A percentile compares a stretch with the other conserved stretches of the same genome.
Evolutionary conservation across 148 eudicot species (phyloP).

Genomic region (Cornus controversa): DNA sequence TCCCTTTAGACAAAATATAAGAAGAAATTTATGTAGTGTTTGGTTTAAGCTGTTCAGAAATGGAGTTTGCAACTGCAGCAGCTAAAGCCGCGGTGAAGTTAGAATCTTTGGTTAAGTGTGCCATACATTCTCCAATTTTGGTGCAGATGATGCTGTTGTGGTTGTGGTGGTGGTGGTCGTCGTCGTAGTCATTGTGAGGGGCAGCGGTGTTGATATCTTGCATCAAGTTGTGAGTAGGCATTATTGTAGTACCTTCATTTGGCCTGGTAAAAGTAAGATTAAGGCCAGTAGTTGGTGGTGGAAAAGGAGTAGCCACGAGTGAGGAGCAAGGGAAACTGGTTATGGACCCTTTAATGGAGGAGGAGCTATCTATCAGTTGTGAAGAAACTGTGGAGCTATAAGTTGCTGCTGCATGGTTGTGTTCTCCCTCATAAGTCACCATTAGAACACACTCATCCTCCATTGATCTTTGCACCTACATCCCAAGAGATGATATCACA

Average conservation of each 20-base stretch:
- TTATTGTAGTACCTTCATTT: too few relatives aligned
- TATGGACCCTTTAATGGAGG: neutral
- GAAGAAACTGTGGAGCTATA: neutral
- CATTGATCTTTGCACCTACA: neutral
- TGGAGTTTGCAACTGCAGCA: neutral
- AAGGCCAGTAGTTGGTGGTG: too few relatives aligned
- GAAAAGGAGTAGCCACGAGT: neutral
- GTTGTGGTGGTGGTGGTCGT: too few relatives aligned
- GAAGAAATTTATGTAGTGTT: too few relatives aligned
- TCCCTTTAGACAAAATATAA: too few relatives aligned
- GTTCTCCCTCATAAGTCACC: constrained; percentile 6
- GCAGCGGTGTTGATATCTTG: too few relatives aligned
- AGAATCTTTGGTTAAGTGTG: neutral
- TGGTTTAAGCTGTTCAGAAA: too few relatives aligned
- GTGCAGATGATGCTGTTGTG: neutral
- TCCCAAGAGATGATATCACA: neutral
- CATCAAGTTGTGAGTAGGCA: too few relatives aligned
- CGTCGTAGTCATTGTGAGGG: too few relatives aligned
- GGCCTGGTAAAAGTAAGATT: too few relatives aligned
- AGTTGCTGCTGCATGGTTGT: neutral
- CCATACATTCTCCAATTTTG: neutral
- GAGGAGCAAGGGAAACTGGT: neutral
- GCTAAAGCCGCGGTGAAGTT: neutral
- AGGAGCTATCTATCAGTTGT: too few relatives aligned
- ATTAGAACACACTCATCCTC: neutral